Evolutionary conservation across 2,329 filamentous ascomycete genomes (phyloP), one percentile per base, ranked within the genome.

Genomic region (Westerdykella sp.): DNA sequence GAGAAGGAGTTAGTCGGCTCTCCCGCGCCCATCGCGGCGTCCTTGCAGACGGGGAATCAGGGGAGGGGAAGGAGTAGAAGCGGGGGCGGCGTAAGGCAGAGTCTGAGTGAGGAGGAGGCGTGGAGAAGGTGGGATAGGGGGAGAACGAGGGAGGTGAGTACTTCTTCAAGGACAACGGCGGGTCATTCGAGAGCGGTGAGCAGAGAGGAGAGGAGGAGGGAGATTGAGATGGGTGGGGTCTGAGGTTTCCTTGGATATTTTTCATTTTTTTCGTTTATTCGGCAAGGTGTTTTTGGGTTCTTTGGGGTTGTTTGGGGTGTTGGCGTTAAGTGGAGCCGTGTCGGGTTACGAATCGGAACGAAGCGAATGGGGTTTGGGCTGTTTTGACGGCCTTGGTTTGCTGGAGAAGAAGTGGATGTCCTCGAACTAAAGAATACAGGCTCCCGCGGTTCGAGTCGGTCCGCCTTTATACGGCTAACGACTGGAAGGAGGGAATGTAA

Each of bases 211-310:
- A 51, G 69, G 41, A 56, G 68, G 50, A 44, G 62, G 40, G 66
- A 71, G 50, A 71, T 71, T 44, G 69, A 71, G 49, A 45, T 67
- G 40, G 66, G 67, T 14, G 16, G 32, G 32, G 16, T 21, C 5
- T 38, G 16, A 38, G 4, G 7, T 28, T 28, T 12, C 4, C 11
- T 28, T 28, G 9, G 25, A 10, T 28, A 12, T 28, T 28, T 28
- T 7, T 28, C 25, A 3, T 28, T 9, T 3, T 9, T 28, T 28
- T 10, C 25, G 9, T 28, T 12, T 28, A 28, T 21, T 21, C 6
- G 18, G 18, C 18, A 21, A 21, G 18, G 18, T 21, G 18, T 21
- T 21, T 21, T 21, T 21, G 18, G 18, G 6, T 21, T 6, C 18
- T 21, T 21, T 21, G 18, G 18, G 18, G 18, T 21, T 21, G 18